Evolutionary conservation across 2,329 filamentous ascomycete species (phyloP).

Genomic region (Penicillium sp.): DNA sequence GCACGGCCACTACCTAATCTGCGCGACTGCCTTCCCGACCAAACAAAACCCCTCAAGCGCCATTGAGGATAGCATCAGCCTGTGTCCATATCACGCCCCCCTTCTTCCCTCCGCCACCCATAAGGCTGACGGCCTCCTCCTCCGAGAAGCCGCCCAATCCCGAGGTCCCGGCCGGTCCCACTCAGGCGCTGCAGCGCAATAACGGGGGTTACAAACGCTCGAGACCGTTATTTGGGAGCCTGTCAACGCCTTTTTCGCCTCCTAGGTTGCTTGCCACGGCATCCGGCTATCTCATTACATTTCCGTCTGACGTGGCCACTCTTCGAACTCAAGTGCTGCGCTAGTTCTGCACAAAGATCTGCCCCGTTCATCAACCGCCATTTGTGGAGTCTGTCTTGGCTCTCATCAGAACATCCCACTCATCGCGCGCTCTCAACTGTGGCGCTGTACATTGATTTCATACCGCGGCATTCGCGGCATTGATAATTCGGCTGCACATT

Average conservation of each 20-base stretch:
- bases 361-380: slow-evolving; percentile 2
- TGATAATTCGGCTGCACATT: neutral
- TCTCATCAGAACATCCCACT: neutral
- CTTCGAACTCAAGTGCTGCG: neutral
- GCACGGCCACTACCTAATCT: neutral
- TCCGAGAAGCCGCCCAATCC: slow-evolving; percentile 22
- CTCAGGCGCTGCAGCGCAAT: slow-evolving; percentile 13
- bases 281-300: neutral
- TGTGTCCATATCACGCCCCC: neutral
- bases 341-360: slow-evolving; percentile 3
- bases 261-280: slow-evolving; percentile 2
- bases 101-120: neutral
- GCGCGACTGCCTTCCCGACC: slow-evolving; percentile 18
- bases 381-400: slow-evolving; percentile 6
- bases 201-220: slow-evolving; percentile 10
- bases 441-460: slow-evolving; percentile 24
- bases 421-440: slow-evolving; percentile 18
- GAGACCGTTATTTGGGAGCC: slow-evolving; percentile 8
- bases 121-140: slow-evolving; percentile 19
- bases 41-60: neutral
- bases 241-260: slow-evolving; percentile 4
- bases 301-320: neutral
- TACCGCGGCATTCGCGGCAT: neutral
- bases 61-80: slow-evolving; percentile 1
- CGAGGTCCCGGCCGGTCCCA: slow-evolving; percentile 17